These are phyloP conservation scores for Mycena amicta DNA, from an alignment of 768 basidiomycete genomes.

Conservation along the genomic window DNA sequence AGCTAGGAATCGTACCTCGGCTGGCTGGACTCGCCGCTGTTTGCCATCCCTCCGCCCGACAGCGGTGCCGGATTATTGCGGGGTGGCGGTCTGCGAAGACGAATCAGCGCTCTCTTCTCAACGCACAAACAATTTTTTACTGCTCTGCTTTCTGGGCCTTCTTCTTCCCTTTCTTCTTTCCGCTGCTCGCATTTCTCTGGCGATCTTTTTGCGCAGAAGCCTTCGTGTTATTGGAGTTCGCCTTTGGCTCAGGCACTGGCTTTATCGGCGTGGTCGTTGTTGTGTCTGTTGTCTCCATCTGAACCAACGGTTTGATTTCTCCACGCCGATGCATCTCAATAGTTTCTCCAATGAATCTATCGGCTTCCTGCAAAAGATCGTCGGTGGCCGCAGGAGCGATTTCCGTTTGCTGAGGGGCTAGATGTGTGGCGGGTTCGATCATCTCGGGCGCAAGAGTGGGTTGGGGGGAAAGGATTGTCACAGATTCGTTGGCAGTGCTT, in stretches of 20 bases:
- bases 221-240: neutral
- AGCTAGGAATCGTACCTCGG: neutral
- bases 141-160: neutral
- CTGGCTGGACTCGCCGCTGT: neutral
- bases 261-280: too few relatives aligned
- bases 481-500: too few relatives aligned
- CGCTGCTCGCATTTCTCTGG: neutral
- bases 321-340: neutral
- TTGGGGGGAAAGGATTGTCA: too few relatives aligned
- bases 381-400: neutral
- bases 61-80: too few relatives aligned
- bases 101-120: too few relatives aligned
- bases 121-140: too few relatives aligned
- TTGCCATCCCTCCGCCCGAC: neutral
- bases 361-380: neutral
- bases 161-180: neutral
- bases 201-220: neutral
- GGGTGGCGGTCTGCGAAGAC: too few relatives aligned
- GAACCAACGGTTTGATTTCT: neutral
- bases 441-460: too few relatives aligned
- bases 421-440: too few relatives aligned
- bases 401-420: neutral
- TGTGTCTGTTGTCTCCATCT: too few relatives aligned
- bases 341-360: neutral
- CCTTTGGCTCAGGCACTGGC: neutral